phyloP scores from a whole-genome alignment of 2,329 filamentous ascomycete genomes.

The Penicillium janthinellum region DNA sequence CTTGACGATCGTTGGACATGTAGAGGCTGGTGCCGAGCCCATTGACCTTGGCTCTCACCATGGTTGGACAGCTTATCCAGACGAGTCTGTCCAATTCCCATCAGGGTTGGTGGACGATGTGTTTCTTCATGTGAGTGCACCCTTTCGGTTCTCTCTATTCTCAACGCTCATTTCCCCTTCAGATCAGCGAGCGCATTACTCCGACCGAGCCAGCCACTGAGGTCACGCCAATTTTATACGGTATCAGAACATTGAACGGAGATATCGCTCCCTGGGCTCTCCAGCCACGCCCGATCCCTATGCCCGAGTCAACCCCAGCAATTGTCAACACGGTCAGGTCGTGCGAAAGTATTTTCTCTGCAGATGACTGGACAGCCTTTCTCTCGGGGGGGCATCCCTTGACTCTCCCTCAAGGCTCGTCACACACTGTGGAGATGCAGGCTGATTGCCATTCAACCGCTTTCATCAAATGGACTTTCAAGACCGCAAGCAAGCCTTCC shows the following conservation, averaged over 20 bases:
- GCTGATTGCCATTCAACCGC: constrained; percentile 30
- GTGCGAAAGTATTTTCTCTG: constrained; percentile 18
- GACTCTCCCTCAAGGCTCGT: constrained; percentile 13
- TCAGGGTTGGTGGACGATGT: constrained; percentile 39
- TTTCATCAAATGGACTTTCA: constrained; percentile 27
- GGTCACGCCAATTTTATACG: constrained; percentile 28
- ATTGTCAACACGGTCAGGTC: constrained; percentile 25
- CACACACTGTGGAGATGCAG: constrained; percentile 26
- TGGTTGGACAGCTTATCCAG: constrained; percentile 23
- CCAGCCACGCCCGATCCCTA: constrained; percentile 41
- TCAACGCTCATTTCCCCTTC: background rate
- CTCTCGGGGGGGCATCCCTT: constrained; percentile 3
- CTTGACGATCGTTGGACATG: constrained; percentile 29
- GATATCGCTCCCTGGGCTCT: constrained; percentile 46
- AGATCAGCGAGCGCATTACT: constrained; percentile 30
- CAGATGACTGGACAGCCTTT: constrained; percentile 15
- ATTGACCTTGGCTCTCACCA: constrained; percentile 18
- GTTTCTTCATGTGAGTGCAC: constrained; percentile 43
- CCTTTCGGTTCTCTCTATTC: background rate
- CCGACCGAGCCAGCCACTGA: background rate
- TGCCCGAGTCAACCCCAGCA: constrained; percentile 31
- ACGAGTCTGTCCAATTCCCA: constrained; percentile 27
- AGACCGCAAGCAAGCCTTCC: constrained; percentile 18
- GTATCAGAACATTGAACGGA: constrained; percentile 41
- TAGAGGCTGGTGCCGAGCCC: constrained; percentile 13